Evolutionary conservation across 2,329 filamentous ascomycete species (phyloP).

Genomic region (Penicillium sp.): DNA sequence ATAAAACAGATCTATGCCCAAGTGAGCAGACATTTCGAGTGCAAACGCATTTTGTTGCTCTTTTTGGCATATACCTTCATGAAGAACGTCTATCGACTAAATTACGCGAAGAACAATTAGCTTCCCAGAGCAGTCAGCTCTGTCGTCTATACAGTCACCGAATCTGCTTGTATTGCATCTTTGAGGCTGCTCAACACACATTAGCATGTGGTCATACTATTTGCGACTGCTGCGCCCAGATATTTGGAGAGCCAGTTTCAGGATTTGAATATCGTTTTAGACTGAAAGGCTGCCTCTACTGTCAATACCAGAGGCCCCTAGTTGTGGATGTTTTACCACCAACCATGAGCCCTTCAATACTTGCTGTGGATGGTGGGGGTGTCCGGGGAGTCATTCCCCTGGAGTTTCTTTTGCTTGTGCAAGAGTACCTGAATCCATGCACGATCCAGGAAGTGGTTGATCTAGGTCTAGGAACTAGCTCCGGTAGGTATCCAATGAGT

Average conservation of each 20-base stretch:
- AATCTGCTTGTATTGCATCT: slow-evolving; percentile 21
- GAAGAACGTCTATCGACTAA: not conserved
- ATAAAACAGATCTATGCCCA: too few relatives aligned
- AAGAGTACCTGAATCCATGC: slow-evolving; percentile 11
- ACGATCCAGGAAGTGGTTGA: slow-evolving; percentile 12
- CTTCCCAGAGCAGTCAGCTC: slow-evolving; percentile 9
- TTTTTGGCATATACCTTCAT: too few relatives aligned
- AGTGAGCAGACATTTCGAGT: too few relatives aligned
- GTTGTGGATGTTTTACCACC: slow-evolving; percentile 20
- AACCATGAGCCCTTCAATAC: slow-evolving; percentile 22
- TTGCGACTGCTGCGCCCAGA: slow-evolving; percentile 18
- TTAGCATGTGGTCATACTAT: slow-evolving; percentile 18
- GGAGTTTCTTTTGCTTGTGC: slow-evolving; percentile 13
- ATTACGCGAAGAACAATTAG: slow-evolving; percentile 6
- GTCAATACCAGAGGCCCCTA: slow-evolving; percentile 9
- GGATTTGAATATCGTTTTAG: slow-evolving; percentile 17
- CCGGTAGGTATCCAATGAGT: slow-evolving; percentile 4
- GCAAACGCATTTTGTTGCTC: too few relatives aligned
- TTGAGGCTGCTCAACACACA: slow-evolving; percentile 12
- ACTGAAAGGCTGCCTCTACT: slow-evolving; percentile 15
- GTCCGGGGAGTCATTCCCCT: slow-evolving; percentile 18
- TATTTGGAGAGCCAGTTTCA: slow-evolving; percentile 11
- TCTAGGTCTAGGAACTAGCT: slow-evolving; percentile 13
- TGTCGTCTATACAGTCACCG: slow-evolving; percentile 12
- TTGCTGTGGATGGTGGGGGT: slow-evolving; percentile 25